Conservation (phyloP, 306 rosid species). For the Ceratonia siliqua region DNA sequence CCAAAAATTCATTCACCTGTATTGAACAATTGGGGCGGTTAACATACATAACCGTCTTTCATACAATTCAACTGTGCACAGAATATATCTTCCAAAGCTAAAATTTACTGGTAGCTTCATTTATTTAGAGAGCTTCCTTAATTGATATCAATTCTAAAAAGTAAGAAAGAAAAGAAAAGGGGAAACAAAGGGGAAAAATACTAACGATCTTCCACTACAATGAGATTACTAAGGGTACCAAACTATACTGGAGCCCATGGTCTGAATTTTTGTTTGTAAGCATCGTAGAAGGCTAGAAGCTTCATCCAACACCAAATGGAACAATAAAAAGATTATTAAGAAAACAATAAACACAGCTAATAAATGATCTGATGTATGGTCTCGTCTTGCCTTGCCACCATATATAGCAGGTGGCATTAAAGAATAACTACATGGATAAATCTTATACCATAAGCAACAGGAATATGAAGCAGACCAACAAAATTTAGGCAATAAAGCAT, state of each 20-base stretch:
- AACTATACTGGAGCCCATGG: too few species aligned
- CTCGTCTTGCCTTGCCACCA: not conserved
- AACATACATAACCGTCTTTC: slow-evolving; percentile 18
- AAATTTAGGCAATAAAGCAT: too few species aligned
- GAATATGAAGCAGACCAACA: not conserved
- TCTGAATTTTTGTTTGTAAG: too few species aligned
- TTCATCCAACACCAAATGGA: too few species aligned
- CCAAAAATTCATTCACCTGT: not conserved
- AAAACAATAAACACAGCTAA: not conserved
- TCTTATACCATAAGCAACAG: too few species aligned
- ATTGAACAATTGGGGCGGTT: not conserved
- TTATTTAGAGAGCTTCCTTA: not conserved
- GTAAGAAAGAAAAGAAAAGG: slow-evolving; percentile 7
- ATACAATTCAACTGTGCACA: not conserved
- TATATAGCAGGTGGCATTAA: not conserved
- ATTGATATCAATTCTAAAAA: not conserved
- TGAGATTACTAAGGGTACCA: too few species aligned
- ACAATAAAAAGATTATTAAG: not conserved
- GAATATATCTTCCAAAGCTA: not conserved
- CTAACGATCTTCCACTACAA: slow-evolving; percentile 6
- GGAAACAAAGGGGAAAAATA: too few species aligned
- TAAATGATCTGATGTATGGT: not conserved
- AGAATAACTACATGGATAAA: too few species aligned
- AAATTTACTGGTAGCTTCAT: not conserved
- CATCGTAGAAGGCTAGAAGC: too few species aligned